Base-by-base conservation (phyloP, 306 rosid genomes). In the Argentina anserina region DNA sequence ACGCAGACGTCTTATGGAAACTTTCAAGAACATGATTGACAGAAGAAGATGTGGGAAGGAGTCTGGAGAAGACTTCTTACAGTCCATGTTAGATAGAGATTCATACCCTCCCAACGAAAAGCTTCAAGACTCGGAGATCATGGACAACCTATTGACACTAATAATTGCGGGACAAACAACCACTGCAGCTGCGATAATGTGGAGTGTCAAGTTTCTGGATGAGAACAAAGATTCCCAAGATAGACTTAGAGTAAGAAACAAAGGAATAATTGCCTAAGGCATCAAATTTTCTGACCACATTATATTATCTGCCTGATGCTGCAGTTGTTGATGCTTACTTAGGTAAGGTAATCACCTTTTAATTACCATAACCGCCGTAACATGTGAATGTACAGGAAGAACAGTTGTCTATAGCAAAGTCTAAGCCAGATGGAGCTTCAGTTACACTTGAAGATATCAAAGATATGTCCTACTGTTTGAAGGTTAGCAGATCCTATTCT, bases 181-280 rank as follows among this genome's bases (percentile, higher is more conserved):
- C 23, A 84, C 93, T 20, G 88, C 93, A 20, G 91, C 96, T 60
- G 90, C 93, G 18, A 81, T 90, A 88, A 90, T 86, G 93, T 90
- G 90, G 93, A 84, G 91, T 81, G 88, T 87, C 56, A 90, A 87
- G 83, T 86, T 87, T 74, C 87, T 90, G 34, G 80, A 83, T 74
- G 91, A 83, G 25, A 90, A 84, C 82, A 83, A 45, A 78, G 91
- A 87, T 65, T 83, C 66, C 25, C 87, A 71, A 68, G 84, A 84
- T 46, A 77, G 47, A 67, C 88, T 90, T 66, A 82, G 96, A 87
- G 96, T 86, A 58, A 82, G 89, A 75, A 29, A 11, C 49, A 74
- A 6, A 71, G 11, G 45, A 21, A 33, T 18, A 34, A 6, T n/a
- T n/a, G n/a, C n/a, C 23, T 26, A 2, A 53, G 39, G 4, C 39